A percentile compares a stretch with the other conserved stretches of the same genome.
Conservation (phyloP, 116 monocot genomes). For the Posidonia oceanica region DNA sequence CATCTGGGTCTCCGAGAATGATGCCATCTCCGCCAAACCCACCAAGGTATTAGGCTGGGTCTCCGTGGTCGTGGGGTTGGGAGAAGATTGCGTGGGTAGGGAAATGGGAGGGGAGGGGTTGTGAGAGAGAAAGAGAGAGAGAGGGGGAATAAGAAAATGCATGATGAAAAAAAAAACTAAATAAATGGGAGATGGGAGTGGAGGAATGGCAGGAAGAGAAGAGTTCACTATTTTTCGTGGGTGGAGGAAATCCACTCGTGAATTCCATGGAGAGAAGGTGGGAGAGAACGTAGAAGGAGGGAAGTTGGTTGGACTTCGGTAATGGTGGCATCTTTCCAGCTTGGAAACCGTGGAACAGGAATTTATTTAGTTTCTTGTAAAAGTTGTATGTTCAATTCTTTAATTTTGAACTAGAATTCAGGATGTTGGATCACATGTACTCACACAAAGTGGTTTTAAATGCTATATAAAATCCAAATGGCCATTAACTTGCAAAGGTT, state of each 20-base stretch:
- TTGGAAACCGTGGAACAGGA: too few relatives aligned
- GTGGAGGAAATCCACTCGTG: constrained; percentile 4
- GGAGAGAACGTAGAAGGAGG: background rate
- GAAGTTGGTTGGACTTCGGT: background rate
- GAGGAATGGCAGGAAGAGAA: background rate
- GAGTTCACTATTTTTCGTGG: constrained; percentile 3
- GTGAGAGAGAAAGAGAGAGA: background rate
- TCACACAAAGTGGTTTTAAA: too few relatives aligned
- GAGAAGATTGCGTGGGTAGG: background rate
- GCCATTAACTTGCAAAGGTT: too few relatives aligned
- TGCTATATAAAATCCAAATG: too few relatives aligned
- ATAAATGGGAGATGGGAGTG: background rate
- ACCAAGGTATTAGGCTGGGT: background rate
- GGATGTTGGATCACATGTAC: too few relatives aligned
- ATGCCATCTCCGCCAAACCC: background rate
- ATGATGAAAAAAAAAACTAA: background rate
- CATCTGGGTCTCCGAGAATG: background rate
- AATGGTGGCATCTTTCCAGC: too few relatives aligned
- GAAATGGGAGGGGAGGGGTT: background rate
- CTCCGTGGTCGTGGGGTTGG: background rate
- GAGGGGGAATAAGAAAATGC: background rate
- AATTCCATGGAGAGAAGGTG: background rate
- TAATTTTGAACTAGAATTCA: too few relatives aligned
- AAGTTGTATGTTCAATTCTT: too few relatives aligned
- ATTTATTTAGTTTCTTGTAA: too few relatives aligned